phyloP scores from a whole-genome alignment of 768 basidiomycete species.

The Crucibulum laeve region DNA sequence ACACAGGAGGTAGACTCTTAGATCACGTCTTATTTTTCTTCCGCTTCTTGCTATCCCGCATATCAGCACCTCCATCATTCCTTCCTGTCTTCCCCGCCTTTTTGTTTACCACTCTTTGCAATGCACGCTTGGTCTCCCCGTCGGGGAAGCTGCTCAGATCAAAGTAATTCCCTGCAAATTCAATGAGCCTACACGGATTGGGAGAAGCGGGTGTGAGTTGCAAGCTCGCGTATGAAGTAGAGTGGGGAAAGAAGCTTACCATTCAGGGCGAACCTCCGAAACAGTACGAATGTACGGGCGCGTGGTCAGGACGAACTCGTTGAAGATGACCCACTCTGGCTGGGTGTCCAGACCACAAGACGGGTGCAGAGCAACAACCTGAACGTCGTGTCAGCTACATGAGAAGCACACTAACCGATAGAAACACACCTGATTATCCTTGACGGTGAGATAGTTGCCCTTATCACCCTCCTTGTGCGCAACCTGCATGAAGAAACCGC shows the following conservation, averaged over 20 bases:
- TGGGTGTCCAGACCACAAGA: slow-evolving; percentile 83
- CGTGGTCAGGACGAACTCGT: slow-evolving; percentile 93
- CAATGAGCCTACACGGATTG: slow-evolving; percentile 49
- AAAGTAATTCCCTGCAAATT: slow-evolving; percentile 62
- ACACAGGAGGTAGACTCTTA: background rate
- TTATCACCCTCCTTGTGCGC: slow-evolving; percentile 95
- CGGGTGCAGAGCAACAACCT: slow-evolving; percentile 77
- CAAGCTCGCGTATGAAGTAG: background rate
- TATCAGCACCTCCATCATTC: slow-evolving; percentile 15
- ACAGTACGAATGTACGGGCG: slow-evolving; percentile 88
- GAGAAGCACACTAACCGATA: background rate
- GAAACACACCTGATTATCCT: slow-evolving; percentile 80
- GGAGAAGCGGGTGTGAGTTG: background rate
- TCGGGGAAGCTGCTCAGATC: slow-evolving; percentile 61
- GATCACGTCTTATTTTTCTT: slow-evolving; percentile 10
- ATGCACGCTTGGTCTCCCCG: slow-evolving; percentile 65
- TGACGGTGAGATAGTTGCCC: slow-evolving; percentile 83
- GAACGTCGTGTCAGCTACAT: background rate
- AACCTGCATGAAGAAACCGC: slow-evolving; percentile 98
- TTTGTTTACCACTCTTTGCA: slow-evolving; percentile 55
- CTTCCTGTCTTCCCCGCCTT: slow-evolving; percentile 34
- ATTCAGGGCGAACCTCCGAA: slow-evolving; percentile 81
- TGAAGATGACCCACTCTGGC: slow-evolving; percentile 91
- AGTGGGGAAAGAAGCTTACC: slow-evolving; percentile 38
- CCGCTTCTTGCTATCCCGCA: slow-evolving; percentile 26